Evolutionary conservation across 2,329 filamentous ascomycete species (phyloP).

Genomic region (Parascedosporium putredinis): DNA sequence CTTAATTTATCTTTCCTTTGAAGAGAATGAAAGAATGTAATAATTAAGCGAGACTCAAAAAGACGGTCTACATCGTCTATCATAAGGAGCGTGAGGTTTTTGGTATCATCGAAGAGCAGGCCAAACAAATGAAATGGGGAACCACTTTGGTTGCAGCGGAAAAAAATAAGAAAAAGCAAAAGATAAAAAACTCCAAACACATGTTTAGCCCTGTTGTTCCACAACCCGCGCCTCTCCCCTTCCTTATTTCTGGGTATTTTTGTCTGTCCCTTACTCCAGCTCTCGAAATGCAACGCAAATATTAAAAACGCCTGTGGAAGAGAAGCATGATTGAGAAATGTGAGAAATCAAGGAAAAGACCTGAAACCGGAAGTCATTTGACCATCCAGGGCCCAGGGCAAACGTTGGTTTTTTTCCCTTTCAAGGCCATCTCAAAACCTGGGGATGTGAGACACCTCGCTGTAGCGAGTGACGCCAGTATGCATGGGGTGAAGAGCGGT

Average conservation of each 20-base stretch:
- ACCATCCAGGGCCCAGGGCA: too few relatives aligned
- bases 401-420: too few relatives aligned
- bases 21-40: conserved; percentile 3
- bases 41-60: neutral
- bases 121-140: neutral
- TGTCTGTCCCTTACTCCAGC: neutral
- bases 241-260: neutral
- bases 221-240: neutral
- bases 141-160: too few relatives aligned
- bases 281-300: neutral
- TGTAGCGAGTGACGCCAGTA: conserved; percentile 33
- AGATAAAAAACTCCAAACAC: neutral
- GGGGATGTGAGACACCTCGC: conserved; percentile 36
- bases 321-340: neutral
- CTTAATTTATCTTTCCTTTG: neutral
- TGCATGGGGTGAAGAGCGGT: conserved; percentile 48
- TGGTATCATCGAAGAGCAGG: neutral
- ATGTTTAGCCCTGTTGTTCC: neutral
- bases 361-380: neutral
- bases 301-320: neutral
- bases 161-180: neutral
- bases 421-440: conserved; percentile 31
- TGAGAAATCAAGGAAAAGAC: neutral
- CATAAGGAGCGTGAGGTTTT: neutral
- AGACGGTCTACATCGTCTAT: neutral